Percentiles rank a stretch among this genome's conserved stretches.
Conservation (phyloP, 2,329 filamentous ascomycete species). For the Trichoderma atrobrunneum region DNA sequence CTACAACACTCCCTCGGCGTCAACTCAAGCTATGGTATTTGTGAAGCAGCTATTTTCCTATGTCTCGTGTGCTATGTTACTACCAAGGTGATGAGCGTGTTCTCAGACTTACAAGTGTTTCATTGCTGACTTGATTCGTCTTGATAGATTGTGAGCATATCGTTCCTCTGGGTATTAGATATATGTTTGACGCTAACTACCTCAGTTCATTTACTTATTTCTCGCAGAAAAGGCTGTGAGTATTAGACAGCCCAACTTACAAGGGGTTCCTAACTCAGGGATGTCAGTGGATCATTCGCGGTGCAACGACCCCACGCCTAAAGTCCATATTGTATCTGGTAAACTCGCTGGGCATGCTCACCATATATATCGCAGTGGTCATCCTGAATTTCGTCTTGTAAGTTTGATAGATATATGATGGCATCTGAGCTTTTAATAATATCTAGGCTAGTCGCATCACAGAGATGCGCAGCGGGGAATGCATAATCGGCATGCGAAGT, state of each 20-base stretch:
- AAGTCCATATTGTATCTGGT: constrained; percentile 58
- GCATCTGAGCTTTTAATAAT: background rate
- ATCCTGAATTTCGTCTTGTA: constrained; percentile 61
- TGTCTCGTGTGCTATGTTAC: constrained; percentile 62
- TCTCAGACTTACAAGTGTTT: background rate
- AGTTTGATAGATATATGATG: constrained; percentile 24
- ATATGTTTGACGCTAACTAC: background rate
- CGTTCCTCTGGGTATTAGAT: background rate
- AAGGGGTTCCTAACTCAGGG: background rate
- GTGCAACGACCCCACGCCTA: constrained; percentile 48
- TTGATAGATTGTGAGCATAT: constrained; percentile 32
- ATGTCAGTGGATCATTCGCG: constrained; percentile 55
- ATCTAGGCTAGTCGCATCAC: constrained; percentile 50
- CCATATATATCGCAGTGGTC: constrained; percentile 46
- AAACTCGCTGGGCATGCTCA: constrained; percentile 57
- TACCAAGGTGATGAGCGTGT: constrained; percentile 49
- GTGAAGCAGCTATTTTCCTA: constrained; percentile 57
- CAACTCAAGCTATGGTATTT: constrained; percentile 49
- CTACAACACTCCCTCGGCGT: constrained; percentile 57
- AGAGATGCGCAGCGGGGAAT: constrained; percentile 52
- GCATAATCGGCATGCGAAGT: constrained; percentile 60
- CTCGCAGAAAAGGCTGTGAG: constrained; percentile 61
- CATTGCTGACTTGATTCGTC: background rate
- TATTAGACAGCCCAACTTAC: constrained; percentile 14
- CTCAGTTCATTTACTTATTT: constrained; percentile 60